Evolutionary conservation across 768 basidiomycete species (phyloP), one percentile per base, ranked within the genome.

Genomic region (Tricholoma matsutake): DNA sequence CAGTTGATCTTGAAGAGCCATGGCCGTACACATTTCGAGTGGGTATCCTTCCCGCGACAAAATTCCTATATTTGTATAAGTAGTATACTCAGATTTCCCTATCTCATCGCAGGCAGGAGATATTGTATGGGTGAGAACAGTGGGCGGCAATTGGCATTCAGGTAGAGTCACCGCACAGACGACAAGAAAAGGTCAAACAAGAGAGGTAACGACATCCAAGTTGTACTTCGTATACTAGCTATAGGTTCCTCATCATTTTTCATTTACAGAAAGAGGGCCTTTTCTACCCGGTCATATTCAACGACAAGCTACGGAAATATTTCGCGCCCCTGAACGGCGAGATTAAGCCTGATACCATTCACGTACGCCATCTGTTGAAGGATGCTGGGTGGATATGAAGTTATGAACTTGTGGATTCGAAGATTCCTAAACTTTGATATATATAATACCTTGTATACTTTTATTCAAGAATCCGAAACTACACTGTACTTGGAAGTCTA

Each of bases 271-370:
- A 76, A 43, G 72, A 80, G 31, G 83, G 83, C 22, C 69, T 85
- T 20, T 84, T 79, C 63, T 88, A 83, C 70, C 80, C 80, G 14
- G 85, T 83, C 32, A 69, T 79, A 53, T 86, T 82, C 60, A 72
- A 77, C 52, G 71, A 68, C 59, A 79, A 78, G 58, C 68, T 84
- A 32, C 81, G 86, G 34, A 86, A 83, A 68, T 85, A 83, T 68
- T 83, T 85, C 67, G 80, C 86, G 2, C 86, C 87, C 6, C 72
- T 85, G 54, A 83, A 87, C 57, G 87, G 86, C 16, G 86, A 87
- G 62, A 79, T 88, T 58, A 89, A 88, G 69, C 86, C 87, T 2
- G 79, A 89, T 66, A 80, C 65, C 0, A 56, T 70, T 20, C 74
- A 80, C 58, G 76, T 82, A 2, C 78, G 80, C n/a, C 60, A 65